Percentiles rank a stretch among this genome's conserved stretches.
Evolutionary conservation across 1,284 basidiomycete species (phyloP).

Genomic region (Singerocomus inundabilis): DNA sequence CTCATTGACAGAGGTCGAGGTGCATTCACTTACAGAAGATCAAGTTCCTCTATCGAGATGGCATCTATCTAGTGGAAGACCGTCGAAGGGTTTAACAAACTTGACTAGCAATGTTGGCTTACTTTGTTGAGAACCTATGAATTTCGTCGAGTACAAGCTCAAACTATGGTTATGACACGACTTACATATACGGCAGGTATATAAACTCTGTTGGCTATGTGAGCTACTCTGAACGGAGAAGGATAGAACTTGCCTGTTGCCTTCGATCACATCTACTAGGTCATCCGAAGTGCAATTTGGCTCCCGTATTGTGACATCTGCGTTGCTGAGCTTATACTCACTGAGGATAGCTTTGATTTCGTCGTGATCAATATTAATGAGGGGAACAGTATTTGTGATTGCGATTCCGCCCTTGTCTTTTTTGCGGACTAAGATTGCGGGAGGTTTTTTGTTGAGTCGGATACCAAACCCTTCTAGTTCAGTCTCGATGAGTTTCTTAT

Average conservation of each 20-base stretch:
- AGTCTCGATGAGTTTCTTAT: conserved; percentile 88
- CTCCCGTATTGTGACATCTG: conserved; percentile 93
- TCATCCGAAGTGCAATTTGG: conserved; percentile 95
- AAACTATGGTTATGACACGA: conserved; percentile 11
- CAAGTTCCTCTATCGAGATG: conserved; percentile 97
- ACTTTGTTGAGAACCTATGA: conserved; percentile 76
- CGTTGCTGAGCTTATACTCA: conserved; percentile 90
- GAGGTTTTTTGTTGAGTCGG: conserved; percentile 93
- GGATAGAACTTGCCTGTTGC: conserved; percentile 63
- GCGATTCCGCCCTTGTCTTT: conserved; percentile 95
- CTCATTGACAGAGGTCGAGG: neutral
- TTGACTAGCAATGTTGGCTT: conserved; percentile 1
- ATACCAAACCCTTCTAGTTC: conserved; percentile 98
- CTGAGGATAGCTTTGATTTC: conserved; percentile 95
- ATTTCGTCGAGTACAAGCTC: conserved; percentile 4
- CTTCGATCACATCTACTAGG: conserved; percentile 95
- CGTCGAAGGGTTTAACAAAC: conserved; percentile 8
- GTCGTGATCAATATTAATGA: conserved; percentile 95
- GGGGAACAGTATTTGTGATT: conserved; percentile 93
- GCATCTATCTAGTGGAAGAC: conserved; percentile 80
- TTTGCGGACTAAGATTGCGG: conserved; percentile 83
- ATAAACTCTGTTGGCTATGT: conserved; percentile 67
- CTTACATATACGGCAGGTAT: conserved; percentile 88
- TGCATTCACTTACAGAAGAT: conserved; percentile 69
- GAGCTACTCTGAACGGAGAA: conserved; percentile 5